phyloP scores from a whole-genome alignment of 768 basidiomycete species.

The Ramaria sp. region DNA sequence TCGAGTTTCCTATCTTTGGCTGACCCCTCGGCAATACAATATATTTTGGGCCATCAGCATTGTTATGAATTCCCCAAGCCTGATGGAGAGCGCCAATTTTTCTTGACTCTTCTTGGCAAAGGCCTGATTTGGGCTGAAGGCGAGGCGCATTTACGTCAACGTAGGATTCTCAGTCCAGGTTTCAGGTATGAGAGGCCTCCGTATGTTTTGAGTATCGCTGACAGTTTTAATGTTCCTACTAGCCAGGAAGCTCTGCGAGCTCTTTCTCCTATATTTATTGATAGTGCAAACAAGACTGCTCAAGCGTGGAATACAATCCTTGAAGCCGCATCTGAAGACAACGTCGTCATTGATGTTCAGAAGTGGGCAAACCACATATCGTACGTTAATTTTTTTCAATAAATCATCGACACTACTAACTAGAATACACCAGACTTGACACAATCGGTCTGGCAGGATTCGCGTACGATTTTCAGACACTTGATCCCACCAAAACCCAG shows the following conservation, averaged over 20 bases:
- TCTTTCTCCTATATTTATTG: constrained; percentile 12
- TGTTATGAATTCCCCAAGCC: constrained; percentile 54
- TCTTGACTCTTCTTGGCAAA: constrained; percentile 26
- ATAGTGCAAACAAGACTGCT: constrained; percentile 10
- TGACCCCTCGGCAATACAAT: constrained; percentile 43
- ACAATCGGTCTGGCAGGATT: constrained; percentile 13
- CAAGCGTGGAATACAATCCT: constrained; percentile 8
- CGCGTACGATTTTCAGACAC: constrained; percentile 8
- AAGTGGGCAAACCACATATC: constrained; percentile 13
- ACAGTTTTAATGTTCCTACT: not conserved
- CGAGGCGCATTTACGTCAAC: constrained; percentile 18
- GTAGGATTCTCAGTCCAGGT: constrained; percentile 8
- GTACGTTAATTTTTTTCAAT: not conserved
- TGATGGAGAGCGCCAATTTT: constrained; percentile 52
- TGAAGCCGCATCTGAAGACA: constrained; percentile 6
- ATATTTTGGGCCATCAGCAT: constrained; percentile 39
- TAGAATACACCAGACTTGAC: constrained; percentile 5
- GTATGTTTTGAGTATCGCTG: not conserved
- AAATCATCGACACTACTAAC: not conserved
- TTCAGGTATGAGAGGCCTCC: constrained; percentile 7
- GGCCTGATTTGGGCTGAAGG: constrained; percentile 24
- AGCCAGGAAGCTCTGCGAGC: constrained; percentile 10
- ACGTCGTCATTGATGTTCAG: constrained; percentile 10
- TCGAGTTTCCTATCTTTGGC: constrained; percentile 51
- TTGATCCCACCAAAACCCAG: constrained; percentile 1